These are phyloP conservation scores for Aspergillus baeticus DNA, from an alignment of 495 filamentous ascomycete species.

Conservation along the genomic window DNA sequence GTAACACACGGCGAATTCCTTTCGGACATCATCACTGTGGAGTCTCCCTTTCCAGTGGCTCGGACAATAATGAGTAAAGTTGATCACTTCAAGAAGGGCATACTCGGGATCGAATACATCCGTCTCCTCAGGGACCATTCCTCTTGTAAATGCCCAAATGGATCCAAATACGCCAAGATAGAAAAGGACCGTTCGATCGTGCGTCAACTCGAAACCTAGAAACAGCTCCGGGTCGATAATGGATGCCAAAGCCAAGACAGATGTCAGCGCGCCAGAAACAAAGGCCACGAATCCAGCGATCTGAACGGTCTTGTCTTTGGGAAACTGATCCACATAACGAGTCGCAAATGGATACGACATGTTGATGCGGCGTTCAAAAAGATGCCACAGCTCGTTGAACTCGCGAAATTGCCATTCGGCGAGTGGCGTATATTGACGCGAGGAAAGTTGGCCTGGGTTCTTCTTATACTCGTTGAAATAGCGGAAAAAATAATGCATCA, in stretches of 20 bases:
- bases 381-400: constrained; percentile 93
- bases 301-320: constrained; percentile 88
- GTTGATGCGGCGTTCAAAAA: constrained; percentile 83
- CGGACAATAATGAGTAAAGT: constrained; percentile 89
- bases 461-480: constrained; percentile 96
- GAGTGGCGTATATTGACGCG: constrained; percentile 85
- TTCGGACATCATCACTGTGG: constrained; percentile 80
- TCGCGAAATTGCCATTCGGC: constrained; percentile 98
- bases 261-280: constrained; percentile 77
- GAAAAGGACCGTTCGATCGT: constrained; percentile 78
- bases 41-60: constrained; percentile 83
- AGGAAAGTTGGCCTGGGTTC: constrained; percentile 79
- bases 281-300: constrained; percentile 81
- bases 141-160: constrained; percentile 76
- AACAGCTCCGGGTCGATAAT: constrained; percentile 88
- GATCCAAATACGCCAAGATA: constrained; percentile 73
- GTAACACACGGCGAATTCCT: constrained; percentile 85
- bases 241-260: constrained; percentile 76
- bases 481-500: constrained; percentile 85
- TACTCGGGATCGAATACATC: constrained; percentile 90
- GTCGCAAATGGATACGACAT: constrained; percentile 95
- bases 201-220: constrained; percentile 85
- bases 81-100: constrained; percentile 80
- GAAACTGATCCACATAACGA: constrained; percentile 93
- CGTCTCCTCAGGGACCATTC: constrained; percentile 80